Conservation (phyloP, 805 yeast species). For the Ogataea degrootiae region DNA sequence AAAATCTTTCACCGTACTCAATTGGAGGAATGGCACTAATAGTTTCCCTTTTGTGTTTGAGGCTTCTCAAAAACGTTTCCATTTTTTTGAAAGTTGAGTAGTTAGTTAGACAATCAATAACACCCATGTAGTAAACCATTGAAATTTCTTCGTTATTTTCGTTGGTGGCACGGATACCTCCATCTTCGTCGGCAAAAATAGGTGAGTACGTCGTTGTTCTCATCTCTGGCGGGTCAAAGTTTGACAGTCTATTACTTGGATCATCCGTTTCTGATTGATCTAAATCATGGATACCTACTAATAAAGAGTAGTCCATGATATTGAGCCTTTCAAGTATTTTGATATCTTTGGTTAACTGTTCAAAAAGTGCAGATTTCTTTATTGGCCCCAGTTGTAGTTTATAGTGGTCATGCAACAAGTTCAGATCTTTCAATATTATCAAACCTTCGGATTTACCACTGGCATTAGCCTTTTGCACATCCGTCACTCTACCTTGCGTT, state of each 20-base stretch:
- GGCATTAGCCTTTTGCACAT: conserved; percentile 28
- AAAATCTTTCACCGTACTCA: conserved; percentile 87
- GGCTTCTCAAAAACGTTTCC: conserved; percentile 81
- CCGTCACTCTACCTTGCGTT: conserved; percentile 69
- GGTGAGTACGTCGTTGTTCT: conserved; percentile 12
- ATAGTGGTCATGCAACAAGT: conserved; percentile 71
- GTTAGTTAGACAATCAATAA: conserved; percentile 88
- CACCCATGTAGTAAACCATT: conserved; percentile 82
- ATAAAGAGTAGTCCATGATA: conserved; percentile 92
- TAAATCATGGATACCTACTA: conserved; percentile 83
- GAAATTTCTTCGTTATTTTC: conserved; percentile 54
- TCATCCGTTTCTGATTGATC: conserved; percentile 43
- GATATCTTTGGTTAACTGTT: conserved; percentile 75
- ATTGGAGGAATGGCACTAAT: conserved; percentile 87
- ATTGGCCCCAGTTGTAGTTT: conserved; percentile 71
- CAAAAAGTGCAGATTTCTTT: conserved; percentile 53
- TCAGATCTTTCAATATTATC: conserved; percentile 63
- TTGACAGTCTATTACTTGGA: conserved; percentile 19
- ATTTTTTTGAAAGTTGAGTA: conserved; percentile 68
- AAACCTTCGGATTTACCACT: conserved; percentile 38
- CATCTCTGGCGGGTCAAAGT: conserved; percentile 21
- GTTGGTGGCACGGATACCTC: conserved; percentile 77
- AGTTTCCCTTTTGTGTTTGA: conserved; percentile 61
- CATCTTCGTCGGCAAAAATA: conserved; percentile 40
- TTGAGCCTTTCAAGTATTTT: conserved; percentile 64